Conservation (phyloP, 1,284 basidiomycete genomes). For the Lentinus polychrous region DNA sequence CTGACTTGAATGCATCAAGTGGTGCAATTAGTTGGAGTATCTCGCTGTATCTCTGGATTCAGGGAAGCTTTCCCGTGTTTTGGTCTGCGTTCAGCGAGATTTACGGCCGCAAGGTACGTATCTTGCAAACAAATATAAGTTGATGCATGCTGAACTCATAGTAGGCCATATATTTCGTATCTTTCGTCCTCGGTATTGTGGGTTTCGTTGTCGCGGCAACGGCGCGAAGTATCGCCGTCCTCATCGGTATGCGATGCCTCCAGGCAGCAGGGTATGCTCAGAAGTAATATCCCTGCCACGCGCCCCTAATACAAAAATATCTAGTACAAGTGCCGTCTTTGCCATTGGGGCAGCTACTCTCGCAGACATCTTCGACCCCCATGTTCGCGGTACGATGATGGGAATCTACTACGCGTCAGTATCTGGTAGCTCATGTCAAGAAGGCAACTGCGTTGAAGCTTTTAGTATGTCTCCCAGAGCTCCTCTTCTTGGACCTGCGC, state of each 20-base stretch:
- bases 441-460: background rate
- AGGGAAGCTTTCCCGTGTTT: slow-evolving; percentile 60
- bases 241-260: slow-evolving; percentile 69
- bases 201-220: slow-evolving; percentile 63
- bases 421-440: slow-evolving; percentile 33
- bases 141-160: background rate
- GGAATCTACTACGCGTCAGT: slow-evolving; percentile 57
- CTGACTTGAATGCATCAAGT: slow-evolving; percentile 57
- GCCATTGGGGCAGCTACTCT: slow-evolving; percentile 77
- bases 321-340: slow-evolving; percentile 70
- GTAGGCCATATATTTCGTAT: slow-evolving; percentile 61
- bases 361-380: slow-evolving; percentile 75
- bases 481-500: slow-evolving; percentile 41
- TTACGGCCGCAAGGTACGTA: slow-evolving; percentile 69
- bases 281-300: too few species aligned
- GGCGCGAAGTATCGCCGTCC: slow-evolving; percentile 56
- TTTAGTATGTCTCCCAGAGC: slow-evolving; percentile 15
- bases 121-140: background rate
- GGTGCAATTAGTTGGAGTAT: slow-evolving; percentile 69
- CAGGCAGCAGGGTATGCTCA: slow-evolving; percentile 60
- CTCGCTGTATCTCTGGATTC: slow-evolving; percentile 75
- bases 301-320: too few species aligned
- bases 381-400: slow-evolving; percentile 76
- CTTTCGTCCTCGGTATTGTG: slow-evolving; percentile 52
- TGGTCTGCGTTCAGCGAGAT: slow-evolving; percentile 77